Evolutionary conservation across 192 early-diverging fungal species (phyloP), one percentile per base, ranked within the genome.

Genomic region (Neocallimastix lanati): DNA sequence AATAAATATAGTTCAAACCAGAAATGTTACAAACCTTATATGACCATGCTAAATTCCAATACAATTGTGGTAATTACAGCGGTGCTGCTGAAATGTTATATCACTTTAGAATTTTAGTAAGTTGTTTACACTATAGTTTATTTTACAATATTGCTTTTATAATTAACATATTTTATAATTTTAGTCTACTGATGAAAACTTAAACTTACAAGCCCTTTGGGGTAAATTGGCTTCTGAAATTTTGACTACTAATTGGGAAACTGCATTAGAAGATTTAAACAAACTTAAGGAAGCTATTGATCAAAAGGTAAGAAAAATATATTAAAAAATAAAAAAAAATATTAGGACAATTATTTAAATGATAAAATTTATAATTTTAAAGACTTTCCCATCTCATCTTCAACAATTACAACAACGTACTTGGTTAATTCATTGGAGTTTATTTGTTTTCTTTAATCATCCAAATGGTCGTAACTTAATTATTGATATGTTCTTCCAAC

Each of bases 371-470:
- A n/a, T n/a, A n/a, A n/a, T 28, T 76, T 33, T 35, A 30, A 80
- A 91, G 90, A 88, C 86, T 84, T 93, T 92, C 81, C 83, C 87
- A 67, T 87, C 90, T 76, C 92, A 94, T 38, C 86, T 93, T n/a
- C 92, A 94, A 78, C 96, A 96, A 85, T 89, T 98, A 76, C 92
- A 97, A 83, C 94, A 96, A 85, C 92, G 96, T 79, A 90, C 92
- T 77, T 96, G 94, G 93, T 86, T 98, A 78, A 88, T 98, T 83
- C 96, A 98, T 89, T 97, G 96, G 95, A 93, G 94, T 29, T 89
- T 98, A 80, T 98, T 98, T 86, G 96, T 98, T 58, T 98, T 96
- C 88, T 98, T 98, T 87, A 97, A 97, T 88, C 97, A 98, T 86
- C 93, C 96, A 78, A 94, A 94, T 86, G 95, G 97, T 35, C 93